Percentiles rank a stretch among this genome's conserved stretches.
Conservation (phyloP, 176 grass and related monocot species). For the Oryza glaberrima region DNA sequence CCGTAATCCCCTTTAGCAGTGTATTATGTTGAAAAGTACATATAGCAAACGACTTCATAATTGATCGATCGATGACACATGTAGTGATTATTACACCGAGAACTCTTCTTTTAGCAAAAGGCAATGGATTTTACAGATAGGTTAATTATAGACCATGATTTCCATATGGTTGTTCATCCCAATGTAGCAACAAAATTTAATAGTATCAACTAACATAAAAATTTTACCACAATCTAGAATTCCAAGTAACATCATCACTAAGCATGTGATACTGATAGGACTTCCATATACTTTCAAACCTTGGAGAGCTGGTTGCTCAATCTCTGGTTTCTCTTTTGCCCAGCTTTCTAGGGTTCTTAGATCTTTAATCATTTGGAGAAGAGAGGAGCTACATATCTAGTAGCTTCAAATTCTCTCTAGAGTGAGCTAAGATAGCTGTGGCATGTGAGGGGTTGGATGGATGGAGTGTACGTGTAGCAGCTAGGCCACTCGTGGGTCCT, state of each 20-base stretch:
- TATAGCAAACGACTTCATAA: background rate
- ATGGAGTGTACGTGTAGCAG: conserved; percentile 14
- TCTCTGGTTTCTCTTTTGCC: background rate
- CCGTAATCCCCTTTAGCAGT: background rate
- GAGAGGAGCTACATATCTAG: background rate
- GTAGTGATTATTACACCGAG: background rate
- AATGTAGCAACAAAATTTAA: background rate
- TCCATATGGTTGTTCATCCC: background rate
- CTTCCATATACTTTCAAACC: background rate
- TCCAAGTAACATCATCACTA: background rate
- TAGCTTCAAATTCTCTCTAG: background rate
- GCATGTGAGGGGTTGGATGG: background rate
- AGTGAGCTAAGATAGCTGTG: conserved; percentile 17
- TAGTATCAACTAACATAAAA: background rate
- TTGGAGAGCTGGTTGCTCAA: background rate
- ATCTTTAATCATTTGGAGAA: background rate
- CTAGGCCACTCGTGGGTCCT: conserved; percentile 74
- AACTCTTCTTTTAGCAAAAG: background rate
- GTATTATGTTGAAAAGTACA: background rate
- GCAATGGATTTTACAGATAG: background rate
- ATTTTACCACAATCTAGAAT: background rate
- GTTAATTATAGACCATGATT: background rate
- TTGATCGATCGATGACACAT: background rate
- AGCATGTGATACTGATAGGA: background rate
- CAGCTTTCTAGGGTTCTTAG: background rate